These are phyloP conservation scores for Monilinia laxa DNA, from an alignment of 2,329 filamentous ascomycete species.

Conservation along the genomic window DNA sequence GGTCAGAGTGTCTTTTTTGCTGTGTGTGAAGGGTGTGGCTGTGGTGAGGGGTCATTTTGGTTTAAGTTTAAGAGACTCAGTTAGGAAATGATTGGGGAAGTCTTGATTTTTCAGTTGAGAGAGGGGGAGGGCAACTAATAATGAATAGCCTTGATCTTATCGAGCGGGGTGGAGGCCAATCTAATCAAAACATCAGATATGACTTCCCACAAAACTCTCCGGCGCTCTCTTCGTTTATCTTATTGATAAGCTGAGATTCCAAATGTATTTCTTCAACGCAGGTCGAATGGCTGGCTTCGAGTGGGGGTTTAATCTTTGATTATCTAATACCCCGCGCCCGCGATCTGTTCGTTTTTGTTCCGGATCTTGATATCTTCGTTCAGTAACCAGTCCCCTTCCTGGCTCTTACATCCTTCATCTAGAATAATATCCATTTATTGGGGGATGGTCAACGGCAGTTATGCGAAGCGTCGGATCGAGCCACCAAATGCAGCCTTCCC, in stretches of 20 bases:
- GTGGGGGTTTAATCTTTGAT: background rate
- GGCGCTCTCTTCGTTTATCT: background rate
- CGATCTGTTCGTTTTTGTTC: too few relatives aligned
- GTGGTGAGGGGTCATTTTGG: background rate
- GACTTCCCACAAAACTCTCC: background rate
- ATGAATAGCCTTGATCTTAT: too few relatives aligned
- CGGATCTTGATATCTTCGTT: background rate
- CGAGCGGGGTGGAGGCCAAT: background rate
- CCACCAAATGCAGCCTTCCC: background rate
- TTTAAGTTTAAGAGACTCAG: background rate
- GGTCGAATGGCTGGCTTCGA: background rate
- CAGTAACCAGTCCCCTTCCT: background rate
- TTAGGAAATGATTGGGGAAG: background rate
- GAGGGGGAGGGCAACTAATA: background rate
- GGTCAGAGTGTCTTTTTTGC: background rate
- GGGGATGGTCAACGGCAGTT: background rate
- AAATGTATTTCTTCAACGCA: background rate
- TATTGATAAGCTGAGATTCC: background rate
- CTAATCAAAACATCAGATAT: background rate
- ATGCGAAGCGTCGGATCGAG: background rate
- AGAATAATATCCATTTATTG: background rate
- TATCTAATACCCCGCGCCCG: background rate
- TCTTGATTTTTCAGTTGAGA: background rate
- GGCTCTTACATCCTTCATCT: background rate
- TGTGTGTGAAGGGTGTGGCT: background rate